Base-by-base conservation (phyloP, 1,284 basidiomycete species). In the Rhodotorula glutinis region DNA sequence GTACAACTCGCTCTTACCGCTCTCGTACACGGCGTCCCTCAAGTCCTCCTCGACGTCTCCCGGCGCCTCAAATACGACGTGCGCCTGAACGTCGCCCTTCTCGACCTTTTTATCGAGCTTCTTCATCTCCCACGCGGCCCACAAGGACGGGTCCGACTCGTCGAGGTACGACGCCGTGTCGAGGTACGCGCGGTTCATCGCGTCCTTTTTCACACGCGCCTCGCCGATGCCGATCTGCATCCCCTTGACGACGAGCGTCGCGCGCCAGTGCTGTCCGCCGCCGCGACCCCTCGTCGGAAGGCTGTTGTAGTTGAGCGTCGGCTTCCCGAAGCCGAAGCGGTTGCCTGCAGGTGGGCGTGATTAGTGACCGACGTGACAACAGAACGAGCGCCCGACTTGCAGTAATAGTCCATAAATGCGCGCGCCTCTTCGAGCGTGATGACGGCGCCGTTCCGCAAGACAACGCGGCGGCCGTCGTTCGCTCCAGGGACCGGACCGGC, bases 381-480 rank as follows among this genome's bases (percentile, higher is more conserved):
- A 14, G 21, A 16, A 8, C 3, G 52, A 17, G 2, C 4, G 14
- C 8, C 8, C 14, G n/a, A 60, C 67, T 9, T 85, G 78, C 92
- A 96, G 77, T 97, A 97, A 77, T 90, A 98, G 74, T 94, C 92
- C 87, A 97, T 93, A 80, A 97, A 98, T 72, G 86, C 86, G 62
- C 89, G 86, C 0, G 92, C 92, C 57, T 85, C 84, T 65, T 93
- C 90, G 57, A 88, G 87, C 11, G 81, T 82, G 71, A 95, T 83
- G 33, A 80, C 74, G 8, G 86, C 83, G 30, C 87, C 87, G 76
- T 93, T 88, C 23, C 86, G 85, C 27, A 96, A 82, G 9, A 72
- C 40, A 40, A 62, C 60, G 4, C 53, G 54, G 49, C 69, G 55
- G 62, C 68, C 41, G 57, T 72, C 41, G 69, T 71, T 53, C 40